Percentiles rank a stretch among this genome's conserved stretches.
Evolutionary conservation across 2,329 filamentous ascomycete genomes (phyloP).

Genomic region (Aspergillus quadrilineatus): DNA sequence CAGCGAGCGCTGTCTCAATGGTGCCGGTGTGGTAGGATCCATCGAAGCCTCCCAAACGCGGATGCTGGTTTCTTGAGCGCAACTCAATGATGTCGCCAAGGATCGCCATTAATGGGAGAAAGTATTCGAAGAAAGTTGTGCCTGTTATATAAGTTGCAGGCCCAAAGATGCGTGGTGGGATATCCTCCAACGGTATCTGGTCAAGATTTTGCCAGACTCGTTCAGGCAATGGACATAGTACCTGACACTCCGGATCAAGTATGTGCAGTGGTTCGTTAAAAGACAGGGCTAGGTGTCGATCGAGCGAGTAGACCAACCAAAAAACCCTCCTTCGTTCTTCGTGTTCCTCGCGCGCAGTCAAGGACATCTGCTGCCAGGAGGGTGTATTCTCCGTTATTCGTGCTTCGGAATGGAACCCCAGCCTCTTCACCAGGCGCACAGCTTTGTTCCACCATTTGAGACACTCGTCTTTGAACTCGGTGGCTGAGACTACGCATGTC

Average conservation of each 20-base stretch:
- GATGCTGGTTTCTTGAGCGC: constrained; percentile 47
- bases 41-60: constrained; percentile 42
- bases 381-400: background rate
- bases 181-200: constrained; percentile 26
- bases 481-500: constrained; percentile 48
- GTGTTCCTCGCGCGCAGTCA: background rate
- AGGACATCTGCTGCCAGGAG: background rate
- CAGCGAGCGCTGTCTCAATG: constrained; percentile 39
- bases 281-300: constrained; percentile 50
- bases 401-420: constrained; percentile 8
- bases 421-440: constrained; percentile 34
- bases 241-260: constrained; percentile 47
- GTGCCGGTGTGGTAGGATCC: constrained; percentile 35
- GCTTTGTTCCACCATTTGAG: constrained; percentile 52
- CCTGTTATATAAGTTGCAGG: constrained; percentile 41
- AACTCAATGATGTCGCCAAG: constrained; percentile 52
- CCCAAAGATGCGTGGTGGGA: constrained; percentile 39
- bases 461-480: constrained; percentile 52
- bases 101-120: constrained; percentile 51
- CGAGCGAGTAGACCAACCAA: constrained; percentile 51
- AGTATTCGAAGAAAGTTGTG: constrained; percentile 51
- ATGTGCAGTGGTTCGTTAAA: constrained; percentile 49
- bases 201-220: constrained; percentile 44
- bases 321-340: constrained; percentile 51
- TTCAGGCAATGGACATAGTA: constrained; percentile 41